Evolutionary conservation across 129 eudicot species (phyloP).

Genomic region (Silybum marianum): DNA sequence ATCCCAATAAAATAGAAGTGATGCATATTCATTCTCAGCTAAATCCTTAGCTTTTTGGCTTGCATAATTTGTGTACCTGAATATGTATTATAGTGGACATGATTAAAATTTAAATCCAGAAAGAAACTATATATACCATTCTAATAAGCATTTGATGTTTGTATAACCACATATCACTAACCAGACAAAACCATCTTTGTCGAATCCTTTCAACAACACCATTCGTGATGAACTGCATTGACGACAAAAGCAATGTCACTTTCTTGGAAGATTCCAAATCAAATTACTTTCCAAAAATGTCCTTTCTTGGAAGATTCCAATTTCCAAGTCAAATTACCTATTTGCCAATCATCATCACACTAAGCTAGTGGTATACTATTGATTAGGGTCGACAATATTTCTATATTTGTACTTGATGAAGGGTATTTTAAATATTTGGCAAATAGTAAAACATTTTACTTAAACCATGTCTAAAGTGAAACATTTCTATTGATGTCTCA

Average conservation of each 20-base stretch:
- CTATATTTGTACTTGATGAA: background rate
- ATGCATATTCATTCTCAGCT: constrained; percentile 80
- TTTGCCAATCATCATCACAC: background rate
- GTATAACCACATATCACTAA: constrained; percentile 40
- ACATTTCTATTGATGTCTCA: background rate
- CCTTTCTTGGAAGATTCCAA: too few relatives aligned
- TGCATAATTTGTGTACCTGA: constrained; percentile 91
- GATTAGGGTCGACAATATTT: background rate
- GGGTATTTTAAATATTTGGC: background rate
- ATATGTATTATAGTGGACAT: background rate
- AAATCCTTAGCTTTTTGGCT: constrained; percentile 84
- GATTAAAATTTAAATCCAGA: background rate
- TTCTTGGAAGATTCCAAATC: background rate
- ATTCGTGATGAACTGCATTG: constrained; percentile 86
- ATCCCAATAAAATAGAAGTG: constrained; percentile 89
- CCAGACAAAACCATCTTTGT: constrained; percentile 96
- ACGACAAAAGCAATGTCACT: constrained; percentile 11
- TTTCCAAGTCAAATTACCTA: background rate
- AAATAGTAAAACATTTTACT: background rate
- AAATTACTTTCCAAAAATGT: background rate
- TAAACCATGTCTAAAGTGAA: background rate
- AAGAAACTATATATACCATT: background rate
- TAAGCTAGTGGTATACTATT: background rate
- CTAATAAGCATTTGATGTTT: constrained; percentile 6
- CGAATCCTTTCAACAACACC: constrained; percentile 95